Percentiles rank a stretch among this genome's conserved stretches.
phyloP scores from a whole-genome alignment of 208 protist genomes.

The Leishmania tropica region DNA sequence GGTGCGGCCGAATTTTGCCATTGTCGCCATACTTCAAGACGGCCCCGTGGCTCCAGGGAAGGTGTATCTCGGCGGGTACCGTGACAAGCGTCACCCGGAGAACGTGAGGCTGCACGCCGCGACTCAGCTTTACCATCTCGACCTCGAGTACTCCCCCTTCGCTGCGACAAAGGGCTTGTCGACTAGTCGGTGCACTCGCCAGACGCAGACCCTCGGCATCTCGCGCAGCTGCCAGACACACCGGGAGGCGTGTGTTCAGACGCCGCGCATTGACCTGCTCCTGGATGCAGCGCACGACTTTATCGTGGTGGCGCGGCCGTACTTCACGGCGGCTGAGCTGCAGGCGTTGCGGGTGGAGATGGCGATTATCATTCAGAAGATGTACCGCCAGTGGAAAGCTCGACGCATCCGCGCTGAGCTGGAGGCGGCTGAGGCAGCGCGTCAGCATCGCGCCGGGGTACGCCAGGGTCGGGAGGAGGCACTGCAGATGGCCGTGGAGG shows the following conservation, averaged over 20 bases:
- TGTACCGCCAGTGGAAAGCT: conserved; percentile 94
- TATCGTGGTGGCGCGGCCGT: conserved; percentile 77
- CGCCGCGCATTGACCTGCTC: conserved; percentile 65
- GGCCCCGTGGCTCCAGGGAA: conserved; percentile 34
- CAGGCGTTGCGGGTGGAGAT: conserved; percentile 67
- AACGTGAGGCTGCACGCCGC: conserved; percentile 89
- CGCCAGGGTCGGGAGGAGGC: conserved; percentile 68
- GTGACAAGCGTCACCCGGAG: conserved; percentile 64
- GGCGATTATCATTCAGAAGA: conserved; percentile 91
- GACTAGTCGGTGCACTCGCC: conserved; percentile 54
- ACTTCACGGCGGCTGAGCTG: conserved; percentile 86
- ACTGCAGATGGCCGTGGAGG: conserved; percentile 60
- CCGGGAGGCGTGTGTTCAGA: conserved; percentile 94
- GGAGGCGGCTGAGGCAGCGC: conserved; percentile 53
- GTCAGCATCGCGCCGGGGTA: conserved; percentile 57
- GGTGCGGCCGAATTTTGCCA: conserved; percentile 13
- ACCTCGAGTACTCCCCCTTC: conserved; percentile 70
- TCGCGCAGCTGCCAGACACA: conserved; percentile 89
- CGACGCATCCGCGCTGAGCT: conserved; percentile 68
- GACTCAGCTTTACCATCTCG: conserved; percentile 87
- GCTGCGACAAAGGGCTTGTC: conserved; percentile 13
- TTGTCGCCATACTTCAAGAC: conserved; percentile 45
- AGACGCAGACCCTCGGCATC: conserved; percentile 93
- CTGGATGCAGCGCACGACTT: conserved; percentile 71
- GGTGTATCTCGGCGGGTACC: conserved; percentile 94